A percentile compares a stretch with the other conserved stretches of the same genome.
phyloP scores from a whole-genome alignment of 805 yeast genomes.

The Sungouiella blattae region DNA sequence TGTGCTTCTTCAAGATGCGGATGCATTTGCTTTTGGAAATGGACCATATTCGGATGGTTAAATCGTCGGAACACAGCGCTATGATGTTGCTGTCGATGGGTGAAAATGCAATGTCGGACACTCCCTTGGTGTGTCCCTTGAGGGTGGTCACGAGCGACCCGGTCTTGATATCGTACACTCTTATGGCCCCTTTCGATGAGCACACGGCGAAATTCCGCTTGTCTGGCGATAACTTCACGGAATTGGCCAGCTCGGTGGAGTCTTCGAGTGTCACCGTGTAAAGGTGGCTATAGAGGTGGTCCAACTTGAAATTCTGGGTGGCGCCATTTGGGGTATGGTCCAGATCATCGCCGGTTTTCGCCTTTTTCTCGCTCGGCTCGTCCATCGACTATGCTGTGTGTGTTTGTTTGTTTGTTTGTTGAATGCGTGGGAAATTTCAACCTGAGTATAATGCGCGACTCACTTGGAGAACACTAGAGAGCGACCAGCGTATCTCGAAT shows the following conservation, averaged over 20 bases:
- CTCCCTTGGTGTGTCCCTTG: constrained; percentile 63
- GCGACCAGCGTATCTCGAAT: too few species aligned
- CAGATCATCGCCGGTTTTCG: not conserved
- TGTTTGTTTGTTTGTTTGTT: too few species aligned
- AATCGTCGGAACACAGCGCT: constrained; percentile 86
- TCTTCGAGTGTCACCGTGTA: constrained; percentile 7
- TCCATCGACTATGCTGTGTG: too few species aligned
- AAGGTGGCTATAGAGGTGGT: constrained; percentile 12
- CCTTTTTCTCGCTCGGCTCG: constrained; percentile 5
- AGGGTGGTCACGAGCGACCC: constrained; percentile 22
- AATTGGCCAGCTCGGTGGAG: constrained; percentile 28
- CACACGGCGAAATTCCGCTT: constrained; percentile 55
- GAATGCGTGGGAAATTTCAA: too few species aligned
- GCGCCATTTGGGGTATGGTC: not conserved
- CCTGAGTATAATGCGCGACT: too few species aligned
- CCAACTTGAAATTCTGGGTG: not conserved
- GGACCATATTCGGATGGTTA: constrained; percentile 73
- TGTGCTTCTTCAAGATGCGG: constrained; percentile 66
- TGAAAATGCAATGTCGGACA: constrained; percentile 75
- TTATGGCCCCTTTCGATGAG: constrained; percentile 27
- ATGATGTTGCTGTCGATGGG: constrained; percentile 63
- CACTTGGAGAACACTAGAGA: too few species aligned
- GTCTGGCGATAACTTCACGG: constrained; percentile 60
- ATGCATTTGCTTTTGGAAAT: constrained; percentile 48
- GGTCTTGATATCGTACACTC: constrained; percentile 19